These are phyloP conservation scores for Pythium rhizo-oryzae DNA, from an alignment of 352 stramenopile genomes.

Conservation along the genomic window DNA sequence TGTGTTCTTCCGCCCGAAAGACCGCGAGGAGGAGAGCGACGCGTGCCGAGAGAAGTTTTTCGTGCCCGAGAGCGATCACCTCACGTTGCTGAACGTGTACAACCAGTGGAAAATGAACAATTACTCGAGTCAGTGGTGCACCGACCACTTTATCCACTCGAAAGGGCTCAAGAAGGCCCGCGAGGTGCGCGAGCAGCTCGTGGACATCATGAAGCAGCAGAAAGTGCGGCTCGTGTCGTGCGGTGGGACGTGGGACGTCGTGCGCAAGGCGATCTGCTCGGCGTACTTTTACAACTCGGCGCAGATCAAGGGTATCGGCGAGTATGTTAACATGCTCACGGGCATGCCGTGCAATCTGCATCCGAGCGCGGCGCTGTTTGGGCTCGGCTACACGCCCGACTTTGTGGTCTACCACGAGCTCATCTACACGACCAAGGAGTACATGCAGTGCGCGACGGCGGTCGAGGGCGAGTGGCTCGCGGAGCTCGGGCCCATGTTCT, in stretches of 20 bases:
- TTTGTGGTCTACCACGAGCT: conserved; percentile 99
- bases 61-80: conserved; percentile 97
- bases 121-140: conserved; percentile 95
- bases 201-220: conserved; percentile 99
- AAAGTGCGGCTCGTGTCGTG: conserved; percentile 90
- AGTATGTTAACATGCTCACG: conserved; percentile 99
- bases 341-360: conserved; percentile 98
- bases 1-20: conserved; percentile 97
- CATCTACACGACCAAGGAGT: conserved; percentile 98
- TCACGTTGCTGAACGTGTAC: conserved; percentile 98
- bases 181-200: conserved; percentile 95
- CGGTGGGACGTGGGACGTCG: conserved; percentile 95
- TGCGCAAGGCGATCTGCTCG: conserved; percentile 98
- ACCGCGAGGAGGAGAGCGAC: conserved; percentile 98
- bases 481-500: conserved; percentile 99
- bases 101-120: conserved; percentile 94
- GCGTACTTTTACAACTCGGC: conserved; percentile 99
- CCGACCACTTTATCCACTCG: conserved; percentile 97
- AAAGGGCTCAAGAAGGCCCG: conserved; percentile 93
- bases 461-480: conserved; percentile 99
- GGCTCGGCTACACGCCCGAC: conserved; percentile 98
- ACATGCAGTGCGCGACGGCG: conserved; percentile 98
- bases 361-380: conserved; percentile 97
- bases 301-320: conserved; percentile 98
- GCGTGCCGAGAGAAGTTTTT: conserved; percentile 98